Evolutionary conservation across 2,329 filamentous ascomycete genomes (phyloP), one percentile per base, ranked within the genome.

Genomic region (Monosporascus sp.): DNA sequence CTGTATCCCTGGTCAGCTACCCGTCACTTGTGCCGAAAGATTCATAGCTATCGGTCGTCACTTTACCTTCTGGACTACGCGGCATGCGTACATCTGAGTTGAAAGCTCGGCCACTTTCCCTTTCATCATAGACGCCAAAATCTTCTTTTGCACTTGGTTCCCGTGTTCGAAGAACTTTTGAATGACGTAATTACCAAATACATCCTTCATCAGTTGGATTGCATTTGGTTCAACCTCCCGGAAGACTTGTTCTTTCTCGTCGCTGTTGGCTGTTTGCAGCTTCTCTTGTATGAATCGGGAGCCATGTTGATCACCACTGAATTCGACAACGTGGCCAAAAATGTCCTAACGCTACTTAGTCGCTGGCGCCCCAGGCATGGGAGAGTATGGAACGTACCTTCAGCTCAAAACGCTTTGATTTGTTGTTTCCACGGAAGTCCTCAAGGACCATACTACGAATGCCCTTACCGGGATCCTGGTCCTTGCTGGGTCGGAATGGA

Each of bases 141-240:
- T 80, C 70, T 87, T 91, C 76, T 99, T 99, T 74, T 99, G 94
- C 0, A 86, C 82, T 71, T 96, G 92, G 61, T 91, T 95, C 40
- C 94, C 93, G 69, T 97, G 91, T 69, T 97, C 93, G 58, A 97
- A 97, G 67, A 97, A 86, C 69, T 97, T 97, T 66, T 99, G 94
- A 40, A 97, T 92, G 37, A 99, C 94, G 66, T 97, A 99, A 70
- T 99, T 99, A 51, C 94, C 94, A 66, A 97, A 99, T 0, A 97
- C 87, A 69, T 97, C 94, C 46, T 87, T 93, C 91, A 96, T 97
- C 48, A 99, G 76, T 65, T 93, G 91, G 31, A 96, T 72, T 1
- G 88, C 85, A 61, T 99, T 94, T 1, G 85, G 83, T 62, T 89
- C 82, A 46, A 99, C 91, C 70, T 97, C 94, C 1, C 81, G 78